Evolutionary conservation across 352 stramenopile genomes (phyloP).

Genomic region (Globisporangium irregulare): DNA sequence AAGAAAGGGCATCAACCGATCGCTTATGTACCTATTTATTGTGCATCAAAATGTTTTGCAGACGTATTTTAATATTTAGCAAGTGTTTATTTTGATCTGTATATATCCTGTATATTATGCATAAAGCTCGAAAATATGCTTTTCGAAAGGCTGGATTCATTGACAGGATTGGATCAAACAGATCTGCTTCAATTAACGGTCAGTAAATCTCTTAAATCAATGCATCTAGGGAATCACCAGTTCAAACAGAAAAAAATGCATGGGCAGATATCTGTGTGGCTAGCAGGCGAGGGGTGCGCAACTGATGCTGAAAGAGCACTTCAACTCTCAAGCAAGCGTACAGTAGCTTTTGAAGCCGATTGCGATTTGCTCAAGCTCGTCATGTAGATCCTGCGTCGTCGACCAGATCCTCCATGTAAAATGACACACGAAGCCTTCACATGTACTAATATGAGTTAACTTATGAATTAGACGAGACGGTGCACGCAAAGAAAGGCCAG

Average conservation of each 20-base stretch:
- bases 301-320: background rate
- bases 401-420: background rate
- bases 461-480: background rate
- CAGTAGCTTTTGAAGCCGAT: background rate
- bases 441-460: background rate
- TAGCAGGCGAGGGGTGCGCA: background rate
- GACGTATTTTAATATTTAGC: background rate
- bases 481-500: background rate
- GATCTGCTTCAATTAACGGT: constrained; percentile 1
- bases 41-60: background rate
- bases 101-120: background rate
- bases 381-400: background rate
- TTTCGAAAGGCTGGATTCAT: background rate
- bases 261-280: background rate
- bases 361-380: background rate
- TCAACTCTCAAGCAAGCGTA: background rate
- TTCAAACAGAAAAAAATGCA: background rate
- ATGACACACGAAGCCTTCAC: background rate
- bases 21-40: too few species aligned
- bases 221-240: background rate
- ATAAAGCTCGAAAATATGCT: background rate
- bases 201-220: background rate
- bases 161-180: background rate
- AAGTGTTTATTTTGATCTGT: background rate
- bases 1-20: background rate